Evolutionary conservation across 2,329 filamentous ascomycete genomes (phyloP).

Genomic region (Colletotrichum sublineola): DNA sequence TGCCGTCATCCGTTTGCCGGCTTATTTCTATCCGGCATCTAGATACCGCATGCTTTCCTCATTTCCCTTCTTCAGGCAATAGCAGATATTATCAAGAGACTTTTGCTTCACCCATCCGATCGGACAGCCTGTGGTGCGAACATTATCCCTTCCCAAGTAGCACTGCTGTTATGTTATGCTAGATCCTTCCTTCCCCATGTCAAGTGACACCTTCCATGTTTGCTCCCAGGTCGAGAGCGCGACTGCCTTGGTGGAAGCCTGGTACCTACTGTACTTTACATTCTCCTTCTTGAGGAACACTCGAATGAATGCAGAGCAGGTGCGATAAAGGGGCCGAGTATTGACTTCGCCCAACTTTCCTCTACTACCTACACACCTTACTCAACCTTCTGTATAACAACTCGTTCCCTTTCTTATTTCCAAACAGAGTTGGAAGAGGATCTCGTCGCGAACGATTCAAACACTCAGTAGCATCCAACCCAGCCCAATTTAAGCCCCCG

Average conservation of each 20-base stretch:
- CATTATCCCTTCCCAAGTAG: neutral
- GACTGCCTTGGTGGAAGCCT: neutral
- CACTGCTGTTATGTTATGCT: no score
- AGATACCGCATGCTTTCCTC: no score
- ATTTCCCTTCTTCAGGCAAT: no score
- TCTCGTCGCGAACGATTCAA: neutral
- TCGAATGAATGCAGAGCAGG: neutral
- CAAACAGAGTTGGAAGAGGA: neutral
- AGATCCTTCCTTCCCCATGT: neutral
- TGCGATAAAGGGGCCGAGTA: neutral
- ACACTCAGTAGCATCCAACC: neutral
- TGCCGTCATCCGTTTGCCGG: no score
- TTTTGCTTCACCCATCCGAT: no score
- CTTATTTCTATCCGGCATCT: no score
- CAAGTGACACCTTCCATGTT: neutral
- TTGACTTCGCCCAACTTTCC: neutral
- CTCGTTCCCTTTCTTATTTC: neutral
- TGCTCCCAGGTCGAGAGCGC: neutral
- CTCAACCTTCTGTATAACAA: no score
- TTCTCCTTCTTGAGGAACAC: constrained; percentile 5
- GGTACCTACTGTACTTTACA: neutral
- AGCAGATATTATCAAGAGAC: no score
- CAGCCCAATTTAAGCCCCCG: neutral
- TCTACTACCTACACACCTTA: neutral
- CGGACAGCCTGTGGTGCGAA: no score